Evolutionary conservation across 176 grass and related monocot species (phyloP).

Genomic region (Triticum monococcum): DNA sequence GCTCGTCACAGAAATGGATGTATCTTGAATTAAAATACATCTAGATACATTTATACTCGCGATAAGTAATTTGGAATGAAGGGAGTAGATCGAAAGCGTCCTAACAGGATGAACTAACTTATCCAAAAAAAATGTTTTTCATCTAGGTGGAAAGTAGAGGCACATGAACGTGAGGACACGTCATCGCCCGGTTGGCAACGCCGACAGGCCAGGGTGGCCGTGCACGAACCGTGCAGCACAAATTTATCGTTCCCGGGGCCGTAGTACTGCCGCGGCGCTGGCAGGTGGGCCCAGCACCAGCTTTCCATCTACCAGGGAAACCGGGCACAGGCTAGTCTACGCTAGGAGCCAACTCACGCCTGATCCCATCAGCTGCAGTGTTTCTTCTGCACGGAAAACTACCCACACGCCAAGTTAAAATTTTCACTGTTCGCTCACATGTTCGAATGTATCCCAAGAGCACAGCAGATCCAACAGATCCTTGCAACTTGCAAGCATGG

Average conservation of each 20-base stretch:
- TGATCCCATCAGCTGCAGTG: conserved; percentile 1
- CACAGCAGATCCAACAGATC: too few species aligned
- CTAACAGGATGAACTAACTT: not conserved
- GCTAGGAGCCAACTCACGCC: conserved; percentile 8
- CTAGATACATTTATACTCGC: too few species aligned
- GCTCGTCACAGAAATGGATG: too few species aligned
- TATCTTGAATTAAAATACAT: too few species aligned
- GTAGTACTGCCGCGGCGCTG: conserved; percentile 24
- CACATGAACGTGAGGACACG: conserved; percentile 27
- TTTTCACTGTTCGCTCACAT: not conserved
- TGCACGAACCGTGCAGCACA: not conserved
- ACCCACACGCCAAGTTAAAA: not conserved
- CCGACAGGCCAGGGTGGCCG: conserved; percentile 17
- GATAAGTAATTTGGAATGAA: too few species aligned
- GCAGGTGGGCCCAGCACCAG: conserved; percentile 17
- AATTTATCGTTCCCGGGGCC: not conserved
- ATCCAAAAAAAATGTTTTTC: not conserved
- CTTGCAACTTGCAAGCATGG: not conserved
- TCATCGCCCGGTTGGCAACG: conserved; percentile 22
- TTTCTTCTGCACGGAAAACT: conserved; percentile 2
- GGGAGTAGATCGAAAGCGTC: too few species aligned
- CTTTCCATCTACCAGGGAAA: conserved; percentile 15
- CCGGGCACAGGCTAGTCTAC: not conserved
- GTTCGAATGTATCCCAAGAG: not conserved
- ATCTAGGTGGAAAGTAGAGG: not conserved